Conservation (phyloP, 495 filamentous ascomycete species). For the Trichoderma erinaceum region DNA sequence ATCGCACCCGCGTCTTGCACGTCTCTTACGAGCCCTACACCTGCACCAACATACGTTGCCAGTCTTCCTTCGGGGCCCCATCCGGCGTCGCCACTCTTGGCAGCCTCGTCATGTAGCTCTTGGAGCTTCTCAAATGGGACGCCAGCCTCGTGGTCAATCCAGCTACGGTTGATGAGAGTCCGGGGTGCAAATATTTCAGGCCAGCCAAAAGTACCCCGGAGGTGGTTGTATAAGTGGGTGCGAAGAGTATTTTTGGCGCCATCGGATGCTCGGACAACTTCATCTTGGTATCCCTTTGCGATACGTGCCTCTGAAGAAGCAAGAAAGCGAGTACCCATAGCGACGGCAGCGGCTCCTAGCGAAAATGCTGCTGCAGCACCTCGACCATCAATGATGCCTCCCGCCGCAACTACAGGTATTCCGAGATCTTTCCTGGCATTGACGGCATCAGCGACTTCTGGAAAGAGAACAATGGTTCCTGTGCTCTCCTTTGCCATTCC, state of each 20-base stretch:
- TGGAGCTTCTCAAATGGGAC: conserved; percentile 53
- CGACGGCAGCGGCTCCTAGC: conserved; percentile 85
- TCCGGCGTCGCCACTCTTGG: conserved; percentile 47
- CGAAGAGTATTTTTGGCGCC: conserved; percentile 59
- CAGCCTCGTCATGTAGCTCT: conserved; percentile 50
- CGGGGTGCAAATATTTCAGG: conserved; percentile 57
- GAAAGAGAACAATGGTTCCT: conserved; percentile 83
- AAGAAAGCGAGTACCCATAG: conserved; percentile 91
- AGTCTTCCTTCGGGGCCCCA: conserved; percentile 60
- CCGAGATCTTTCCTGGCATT: conserved; percentile 55
- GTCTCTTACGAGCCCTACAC: conserved; percentile 56
- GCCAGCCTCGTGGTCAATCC: conserved; percentile 51
- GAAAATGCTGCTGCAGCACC: conserved; percentile 80
- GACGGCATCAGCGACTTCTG: conserved; percentile 71
- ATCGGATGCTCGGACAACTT: conserved; percentile 65
- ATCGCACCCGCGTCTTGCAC: conserved; percentile 64
- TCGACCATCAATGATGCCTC: conserved; percentile 87
- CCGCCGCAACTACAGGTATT: conserved; percentile 85
- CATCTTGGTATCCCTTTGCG: conserved; percentile 78
- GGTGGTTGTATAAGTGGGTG: conserved; percentile 63
- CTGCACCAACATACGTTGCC: conserved; percentile 62
- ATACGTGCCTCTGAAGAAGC: conserved; percentile 82
- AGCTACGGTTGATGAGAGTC: conserved; percentile 56
- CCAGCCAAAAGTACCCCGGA: conserved; percentile 65
- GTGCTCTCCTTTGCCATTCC: conserved; percentile 85